A percentile compares a stretch with the other conserved stretches of the same genome.
phyloP scores from a whole-genome alignment of 139 green algal genomes.

The Picochlorum sp. region DNA sequence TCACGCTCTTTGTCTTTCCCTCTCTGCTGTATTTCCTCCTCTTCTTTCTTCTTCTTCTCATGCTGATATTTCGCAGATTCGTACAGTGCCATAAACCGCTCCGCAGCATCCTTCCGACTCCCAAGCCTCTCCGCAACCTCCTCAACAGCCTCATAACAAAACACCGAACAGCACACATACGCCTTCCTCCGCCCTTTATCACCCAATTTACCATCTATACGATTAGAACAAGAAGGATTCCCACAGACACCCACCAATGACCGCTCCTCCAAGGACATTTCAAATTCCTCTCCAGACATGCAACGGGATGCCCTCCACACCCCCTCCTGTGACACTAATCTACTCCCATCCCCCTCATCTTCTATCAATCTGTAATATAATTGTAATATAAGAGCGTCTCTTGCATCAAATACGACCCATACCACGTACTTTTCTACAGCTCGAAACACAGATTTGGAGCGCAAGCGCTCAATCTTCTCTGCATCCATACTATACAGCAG shows the following conservation, averaged over 20 bases:
- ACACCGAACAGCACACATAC: constrained; percentile 9
- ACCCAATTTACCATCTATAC: background rate
- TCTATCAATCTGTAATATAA: too few relatives aligned
- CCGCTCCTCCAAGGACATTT: constrained; percentile 21
- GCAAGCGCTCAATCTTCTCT: too few relatives aligned
- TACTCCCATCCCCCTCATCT: too few relatives aligned
- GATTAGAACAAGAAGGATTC: constrained; percentile 16
- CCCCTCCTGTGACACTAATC: constrained; percentile 3
- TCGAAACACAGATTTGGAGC: constrained; percentile 8
- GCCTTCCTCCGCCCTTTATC: background rate
- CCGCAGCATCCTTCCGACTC: background rate
- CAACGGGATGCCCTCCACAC: constrained; percentile 23
- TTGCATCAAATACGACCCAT: too few relatives aligned
- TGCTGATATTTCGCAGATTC: constrained; percentile 11
- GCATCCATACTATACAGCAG: too few relatives aligned
- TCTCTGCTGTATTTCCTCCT: too few relatives aligned
- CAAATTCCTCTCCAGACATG: constrained; percentile 24
- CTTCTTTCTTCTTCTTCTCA: background rate
- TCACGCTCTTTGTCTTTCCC: background rate
- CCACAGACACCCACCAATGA: constrained; percentile 12
- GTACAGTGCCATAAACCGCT: constrained; percentile 12
- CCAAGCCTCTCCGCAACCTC: constrained; percentile 10
- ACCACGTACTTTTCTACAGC: constrained; percentile 21
- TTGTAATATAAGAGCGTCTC: too few relatives aligned
- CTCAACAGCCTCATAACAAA: background rate